A percentile compares a stretch with the other conserved stretches of the same genome.
These are phyloP conservation scores for Xylariaceae sp. DNA, from an alignment of 2,329 filamentous ascomycete genomes.

Conservation along the genomic window DNA sequence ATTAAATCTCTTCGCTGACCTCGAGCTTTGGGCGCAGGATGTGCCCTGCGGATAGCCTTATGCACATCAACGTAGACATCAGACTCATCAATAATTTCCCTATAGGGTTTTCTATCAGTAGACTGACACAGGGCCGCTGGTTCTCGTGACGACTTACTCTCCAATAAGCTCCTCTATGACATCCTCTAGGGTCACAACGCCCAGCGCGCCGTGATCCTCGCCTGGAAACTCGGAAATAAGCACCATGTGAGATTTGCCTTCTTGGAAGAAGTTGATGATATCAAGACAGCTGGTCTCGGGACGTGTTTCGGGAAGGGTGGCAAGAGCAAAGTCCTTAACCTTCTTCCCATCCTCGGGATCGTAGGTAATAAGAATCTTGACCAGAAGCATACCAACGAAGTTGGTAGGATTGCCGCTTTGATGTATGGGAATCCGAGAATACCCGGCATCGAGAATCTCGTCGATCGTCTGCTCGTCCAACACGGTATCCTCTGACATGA, in stretches of 20 bases:
- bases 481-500: constrained; percentile 92
- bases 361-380: constrained; percentile 99
- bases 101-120: neutral
- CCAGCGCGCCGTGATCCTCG: constrained; percentile 87
- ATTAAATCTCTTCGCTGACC: constrained; percentile 49
- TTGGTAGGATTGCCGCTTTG: constrained; percentile 82
- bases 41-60: constrained; percentile 91
- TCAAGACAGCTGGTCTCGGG: constrained; percentile 96
- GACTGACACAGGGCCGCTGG: constrained; percentile 10
- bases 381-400: constrained; percentile 96
- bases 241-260: constrained; percentile 99
- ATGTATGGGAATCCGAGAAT: constrained; percentile 95
- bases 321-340: constrained; percentile 89
- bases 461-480: constrained; percentile 96
- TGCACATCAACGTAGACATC: constrained; percentile 98
- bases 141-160: constrained; percentile 66
- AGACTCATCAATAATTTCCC: constrained; percentile 98
- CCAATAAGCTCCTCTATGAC: constrained; percentile 98
- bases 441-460: constrained; percentile 87
- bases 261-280: constrained; percentile 99
- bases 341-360: constrained; percentile 90
- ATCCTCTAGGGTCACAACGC: constrained; percentile 95
- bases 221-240: constrained; percentile 89
- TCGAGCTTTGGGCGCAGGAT: constrained; percentile 80
- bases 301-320: constrained; percentile 91